Percentiles rank a stretch among this genome's conserved stretches.
Conservation (phyloP, 345 rosid genomes). For the Cardiospermum halicacabum region DNA sequence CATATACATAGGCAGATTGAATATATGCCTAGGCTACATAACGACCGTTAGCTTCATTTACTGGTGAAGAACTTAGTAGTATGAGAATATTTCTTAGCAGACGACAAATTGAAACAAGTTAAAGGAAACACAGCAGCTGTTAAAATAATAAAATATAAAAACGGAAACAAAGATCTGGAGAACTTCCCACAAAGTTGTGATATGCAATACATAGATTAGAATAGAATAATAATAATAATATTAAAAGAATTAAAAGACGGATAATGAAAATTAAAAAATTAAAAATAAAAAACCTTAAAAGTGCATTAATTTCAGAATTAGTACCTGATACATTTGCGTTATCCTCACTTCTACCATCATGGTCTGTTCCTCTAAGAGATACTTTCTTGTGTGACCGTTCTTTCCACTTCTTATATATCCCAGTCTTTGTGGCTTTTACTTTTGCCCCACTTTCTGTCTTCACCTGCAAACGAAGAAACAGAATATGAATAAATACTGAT, state of each 20-base stretch:
- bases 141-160: too few species aligned
- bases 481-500: constrained; percentile 6
- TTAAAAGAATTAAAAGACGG: neutral
- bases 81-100: neutral
- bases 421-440: constrained; percentile 62
- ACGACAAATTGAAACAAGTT: neutral
- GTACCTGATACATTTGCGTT: constrained; percentile 47
- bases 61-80: neutral
- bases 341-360: constrained; percentile 41
- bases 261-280: neutral
- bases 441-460: constrained; percentile 92
- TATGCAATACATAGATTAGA: neutral
- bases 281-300: neutral
- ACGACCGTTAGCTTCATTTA: neutral
- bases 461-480: constrained; percentile 35
- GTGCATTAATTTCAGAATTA: constrained; percentile 3
- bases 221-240: too few species aligned
- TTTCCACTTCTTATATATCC: constrained; percentile 93
- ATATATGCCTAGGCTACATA: neutral
- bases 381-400: constrained; percentile 60
- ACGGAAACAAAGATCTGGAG: neutral
- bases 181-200: neutral
- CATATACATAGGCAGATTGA: neutral
- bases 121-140: neutral
- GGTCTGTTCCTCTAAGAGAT: constrained; percentile 38